A percentile compares a stretch with the other conserved stretches of the same genome.
Evolutionary conservation across 495 filamentous ascomycete genomes (phyloP).

Genomic region (Penicillium lividum): DNA sequence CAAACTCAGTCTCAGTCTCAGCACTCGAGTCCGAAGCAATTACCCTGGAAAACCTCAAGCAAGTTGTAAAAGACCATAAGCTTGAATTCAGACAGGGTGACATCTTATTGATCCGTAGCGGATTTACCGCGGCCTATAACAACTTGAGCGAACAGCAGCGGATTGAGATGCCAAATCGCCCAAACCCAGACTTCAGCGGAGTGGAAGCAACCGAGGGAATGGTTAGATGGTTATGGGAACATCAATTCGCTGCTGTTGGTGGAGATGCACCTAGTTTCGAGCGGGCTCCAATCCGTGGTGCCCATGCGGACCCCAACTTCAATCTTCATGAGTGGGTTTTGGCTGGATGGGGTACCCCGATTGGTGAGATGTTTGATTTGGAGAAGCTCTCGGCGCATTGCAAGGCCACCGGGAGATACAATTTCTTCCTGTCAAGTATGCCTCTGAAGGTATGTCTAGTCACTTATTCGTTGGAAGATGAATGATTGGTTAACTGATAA

Average conservation of each 20-base stretch:
- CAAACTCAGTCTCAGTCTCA: slow-evolving; percentile 28
- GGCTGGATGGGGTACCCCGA: slow-evolving; percentile 54
- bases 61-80: slow-evolving; percentile 32
- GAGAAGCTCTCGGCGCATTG: slow-evolving; percentile 49
- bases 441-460: slow-evolving; percentile 47
- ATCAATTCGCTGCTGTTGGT: slow-evolving; percentile 50
- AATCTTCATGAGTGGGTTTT: slow-evolving; percentile 53
- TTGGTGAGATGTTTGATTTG: slow-evolving; percentile 60
- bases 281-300: slow-evolving; percentile 28
- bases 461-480: background rate
- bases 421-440: slow-evolving; percentile 54
- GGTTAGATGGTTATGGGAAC: slow-evolving; percentile 46
- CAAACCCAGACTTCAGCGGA: slow-evolving; percentile 34
- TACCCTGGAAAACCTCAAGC: slow-evolving; percentile 33
- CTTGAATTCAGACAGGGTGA: slow-evolving; percentile 45
- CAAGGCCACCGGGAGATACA: slow-evolving; percentile 42
- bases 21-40: slow-evolving; percentile 37
- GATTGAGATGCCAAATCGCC: slow-evolving; percentile 20
- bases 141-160: slow-evolving; percentile 26
- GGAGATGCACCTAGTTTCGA: slow-evolving; percentile 42
- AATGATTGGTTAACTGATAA: background rate
- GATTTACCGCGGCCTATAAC: slow-evolving; percentile 42
- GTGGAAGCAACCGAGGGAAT: slow-evolving; percentile 39
- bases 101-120: slow-evolving; percentile 50
- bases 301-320: slow-evolving; percentile 22